A percentile compares a stretch with the other conserved stretches of the same genome.
Evolutionary conservation across 2,329 filamentous ascomycete genomes (phyloP).

Genomic region (Pseudocercospora crystallina): DNA sequence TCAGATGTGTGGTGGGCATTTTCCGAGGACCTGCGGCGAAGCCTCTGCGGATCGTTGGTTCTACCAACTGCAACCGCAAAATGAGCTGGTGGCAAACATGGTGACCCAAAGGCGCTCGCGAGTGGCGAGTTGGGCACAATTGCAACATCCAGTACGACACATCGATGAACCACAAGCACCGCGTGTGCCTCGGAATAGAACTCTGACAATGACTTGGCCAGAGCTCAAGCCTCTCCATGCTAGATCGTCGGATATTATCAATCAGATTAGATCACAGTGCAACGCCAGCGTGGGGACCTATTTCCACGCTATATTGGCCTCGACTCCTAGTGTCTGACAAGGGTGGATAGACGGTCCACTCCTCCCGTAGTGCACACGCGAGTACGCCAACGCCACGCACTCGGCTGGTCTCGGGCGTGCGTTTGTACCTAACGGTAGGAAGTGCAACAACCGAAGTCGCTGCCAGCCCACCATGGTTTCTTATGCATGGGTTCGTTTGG

Average conservation of each 20-base stretch:
- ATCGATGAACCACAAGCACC: too few relatives aligned
- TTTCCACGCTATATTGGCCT: not conserved
- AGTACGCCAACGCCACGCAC: not conserved
- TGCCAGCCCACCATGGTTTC: not conserved
- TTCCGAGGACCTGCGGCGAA: not conserved
- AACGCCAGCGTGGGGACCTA: not conserved
- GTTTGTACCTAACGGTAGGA: too few relatives aligned
- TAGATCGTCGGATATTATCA: conserved; percentile 3
- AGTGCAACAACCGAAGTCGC: too few relatives aligned
- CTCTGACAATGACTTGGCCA: too few relatives aligned
- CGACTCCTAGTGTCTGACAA: not conserved
- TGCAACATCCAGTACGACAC: too few relatives aligned
- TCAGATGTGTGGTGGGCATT: not conserved
- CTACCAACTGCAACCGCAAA: not conserved
- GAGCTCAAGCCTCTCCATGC: too few relatives aligned
- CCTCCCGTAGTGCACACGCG: not conserved
- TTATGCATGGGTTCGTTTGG: not conserved
- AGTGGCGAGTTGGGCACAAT: not conserved
- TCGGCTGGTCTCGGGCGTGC: too few relatives aligned
- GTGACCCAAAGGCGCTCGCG: not conserved
- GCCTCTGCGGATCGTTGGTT: too few relatives aligned
- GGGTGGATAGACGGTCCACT: not conserved
- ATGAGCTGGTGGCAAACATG: not conserved
- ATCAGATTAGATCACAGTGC: conserved; percentile 3
- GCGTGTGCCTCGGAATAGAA: too few relatives aligned